Percentiles rank a stretch among this genome's conserved stretches.
phyloP scores from a whole-genome alignment of 1,139 yeast species.

The Saccharomyces hybrid region DNA sequence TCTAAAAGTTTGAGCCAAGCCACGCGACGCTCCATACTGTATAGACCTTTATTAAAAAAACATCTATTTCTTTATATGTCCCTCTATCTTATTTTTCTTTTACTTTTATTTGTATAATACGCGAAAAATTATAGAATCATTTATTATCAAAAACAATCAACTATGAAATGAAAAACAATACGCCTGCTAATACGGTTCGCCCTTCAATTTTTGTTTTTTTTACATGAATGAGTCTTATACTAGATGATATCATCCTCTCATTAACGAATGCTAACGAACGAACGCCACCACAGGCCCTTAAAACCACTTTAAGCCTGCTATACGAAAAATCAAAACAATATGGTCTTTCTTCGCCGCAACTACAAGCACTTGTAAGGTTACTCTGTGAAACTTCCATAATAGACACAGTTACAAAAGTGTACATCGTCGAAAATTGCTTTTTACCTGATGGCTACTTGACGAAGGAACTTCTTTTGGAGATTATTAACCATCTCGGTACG shows the following conservation, averaged over 20 bases:
- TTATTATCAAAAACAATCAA: not conserved
- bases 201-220: not conserved
- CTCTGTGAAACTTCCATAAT: slow-evolving; percentile 17
- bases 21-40: not conserved
- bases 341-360: slow-evolving; percentile 17
- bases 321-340: slow-evolving; percentile 12
- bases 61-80: not conserved
- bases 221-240: slow-evolving; percentile 5
- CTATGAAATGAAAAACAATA: not conserved
- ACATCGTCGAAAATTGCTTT: slow-evolving; percentile 28
- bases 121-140: not conserved
- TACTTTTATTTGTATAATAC: not conserved
- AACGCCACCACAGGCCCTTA: slow-evolving; percentile 12
- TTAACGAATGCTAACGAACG: slow-evolving; percentile 5
- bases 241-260: slow-evolving; percentile 7
- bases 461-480: slow-evolving; percentile 21
- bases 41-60: not conserved
- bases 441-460: slow-evolving; percentile 32
- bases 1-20: not conserved
- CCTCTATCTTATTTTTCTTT: not conserved
- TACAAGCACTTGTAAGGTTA: slow-evolving; percentile 15
- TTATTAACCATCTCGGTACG: slow-evolving; percentile 32
- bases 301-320: slow-evolving; percentile 11
- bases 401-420: slow-evolving; percentile 17
- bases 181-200: not conserved